Evolutionary conservation across 2,329 filamentous ascomycete genomes (phyloP).

Genomic region (Neophaeococcomyces mojaviensis): DNA sequence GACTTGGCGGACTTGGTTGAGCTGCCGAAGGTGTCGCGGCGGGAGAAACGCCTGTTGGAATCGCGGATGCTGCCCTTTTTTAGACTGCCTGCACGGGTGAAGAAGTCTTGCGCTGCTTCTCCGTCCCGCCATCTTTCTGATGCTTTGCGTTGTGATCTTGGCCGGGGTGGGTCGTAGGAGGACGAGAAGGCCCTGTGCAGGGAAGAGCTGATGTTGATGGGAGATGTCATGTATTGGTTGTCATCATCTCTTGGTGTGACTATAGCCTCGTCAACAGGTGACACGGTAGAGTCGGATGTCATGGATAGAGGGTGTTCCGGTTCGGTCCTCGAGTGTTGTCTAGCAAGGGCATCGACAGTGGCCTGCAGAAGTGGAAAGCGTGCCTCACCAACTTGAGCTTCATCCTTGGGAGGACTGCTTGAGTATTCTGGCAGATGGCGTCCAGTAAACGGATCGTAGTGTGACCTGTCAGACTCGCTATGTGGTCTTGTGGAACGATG

Average conservation of each 20-base stretch:
- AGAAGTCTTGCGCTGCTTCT: constrained; percentile 28
- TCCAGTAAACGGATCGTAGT: constrained; percentile 22
- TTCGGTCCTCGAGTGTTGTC: constrained; percentile 16
- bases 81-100: constrained; percentile 21
- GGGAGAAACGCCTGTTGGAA: constrained; percentile 13
- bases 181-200: constrained; percentile 11
- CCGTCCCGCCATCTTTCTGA: constrained; percentile 23
- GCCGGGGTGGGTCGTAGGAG: constrained; percentile 18
- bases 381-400: constrained; percentile 20
- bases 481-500: constrained; percentile 14
- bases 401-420: constrained; percentile 17
- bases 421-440: constrained; percentile 18
- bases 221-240: constrained; percentile 12
- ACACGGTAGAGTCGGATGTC: constrained; percentile 18
- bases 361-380: constrained; percentile 22
- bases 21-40: constrained; percentile 17
- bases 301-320: constrained; percentile 13
- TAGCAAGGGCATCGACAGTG: constrained; percentile 23
- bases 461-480: constrained; percentile 20
- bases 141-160: constrained; percentile 17
- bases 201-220: constrained; percentile 11
- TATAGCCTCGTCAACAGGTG: constrained; percentile 16
- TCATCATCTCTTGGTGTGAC: constrained; percentile 13
- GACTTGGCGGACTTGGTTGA: constrained; percentile 48
- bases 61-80: constrained; percentile 16